Conservation (phyloP, 2,329 filamentous ascomycete species). For the Thelonectria discophora region DNA sequence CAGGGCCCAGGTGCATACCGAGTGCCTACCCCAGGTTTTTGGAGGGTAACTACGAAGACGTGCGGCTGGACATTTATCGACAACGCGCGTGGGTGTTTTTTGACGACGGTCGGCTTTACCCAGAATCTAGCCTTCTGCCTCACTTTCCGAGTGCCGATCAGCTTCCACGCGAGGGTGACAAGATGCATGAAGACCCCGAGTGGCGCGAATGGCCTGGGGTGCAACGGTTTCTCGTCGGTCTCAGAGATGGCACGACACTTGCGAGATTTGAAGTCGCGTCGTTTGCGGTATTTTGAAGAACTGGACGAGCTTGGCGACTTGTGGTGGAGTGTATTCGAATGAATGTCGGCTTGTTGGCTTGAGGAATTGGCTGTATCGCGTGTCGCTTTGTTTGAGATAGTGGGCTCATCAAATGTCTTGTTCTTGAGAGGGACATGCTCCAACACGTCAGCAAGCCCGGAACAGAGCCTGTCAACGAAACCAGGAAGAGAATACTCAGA, state of each 20-base stretch:
- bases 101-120: slow-evolving; percentile 15
- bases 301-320: too few relatives aligned
- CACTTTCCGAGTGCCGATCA: slow-evolving; percentile 13
- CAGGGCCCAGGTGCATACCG: slow-evolving; percentile 8
- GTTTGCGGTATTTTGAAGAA: too few relatives aligned
- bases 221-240: slow-evolving; percentile 16
- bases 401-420: too few relatives aligned
- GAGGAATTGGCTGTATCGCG: too few relatives aligned
- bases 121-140: neutral
- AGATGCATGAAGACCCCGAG: neutral
- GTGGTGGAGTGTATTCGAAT: too few relatives aligned
- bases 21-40: neutral
- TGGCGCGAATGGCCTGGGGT: slow-evolving; percentile 1
- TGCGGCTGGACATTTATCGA: neutral
- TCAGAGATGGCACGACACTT: slow-evolving; percentile 18
- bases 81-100: slow-evolving; percentile 31
- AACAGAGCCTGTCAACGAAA: too few relatives aligned
- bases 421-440: too few relatives aligned
- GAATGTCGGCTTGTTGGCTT: too few relatives aligned
- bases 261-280: too few relatives aligned
- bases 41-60: neutral
- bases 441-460: too few relatives aligned
- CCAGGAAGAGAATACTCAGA: too few relatives aligned
- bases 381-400: too few relatives aligned
- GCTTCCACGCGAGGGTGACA: neutral